Evolutionary conservation across 345 rosid species (phyloP), one percentile per base, ranked within the genome.

Genomic region (Brassica cretica): DNA sequence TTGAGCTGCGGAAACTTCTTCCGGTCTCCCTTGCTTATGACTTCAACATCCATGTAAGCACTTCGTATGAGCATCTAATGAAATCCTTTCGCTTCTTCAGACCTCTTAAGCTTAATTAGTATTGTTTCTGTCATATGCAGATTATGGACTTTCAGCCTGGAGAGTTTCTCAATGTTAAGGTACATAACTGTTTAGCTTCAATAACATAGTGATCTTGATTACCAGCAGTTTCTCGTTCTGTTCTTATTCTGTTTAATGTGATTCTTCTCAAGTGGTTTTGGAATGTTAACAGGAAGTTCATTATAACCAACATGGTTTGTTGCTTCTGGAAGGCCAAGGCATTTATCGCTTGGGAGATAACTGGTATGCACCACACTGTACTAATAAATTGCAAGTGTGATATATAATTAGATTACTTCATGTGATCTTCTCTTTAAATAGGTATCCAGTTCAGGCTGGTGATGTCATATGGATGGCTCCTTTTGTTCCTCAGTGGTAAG

Each of bases 401-500:
- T 41, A 35, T 33, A 63, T 33, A 35, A 32, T 11, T 56, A 8
- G 59, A 66, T 24, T 39, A 55, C 64, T 78, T 44, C 0, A 46
- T 73, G 24, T 67, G 41, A 29, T 44, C 32, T 62, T 80, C 33
- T 44, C 49, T 66, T 32, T 24, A 18, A 72, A 65, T 39, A 91
- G 99, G 99, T 93, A 93, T 72, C 96, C 99, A 11, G 89, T 93
- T 76, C 97, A 93, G 84, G 86, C 98, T 19, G 98, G 98, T 60
- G 98, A 95, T 85, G 96, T 82, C 55, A 91, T 93, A 76, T 95
- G 98, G 98, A 95, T 95, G 99, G 97, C 96, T 70, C 99, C 93
- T 39, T 93, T 95, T 85, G 98, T 93, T 84, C 97, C 97, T 63
- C 98, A 90, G 78, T 91, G 97, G 99, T 91, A 76, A 69, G 86